phyloP scores from a whole-genome alignment of 2,329 filamentous ascomycete genomes.

The Nemania sp. region DNA sequence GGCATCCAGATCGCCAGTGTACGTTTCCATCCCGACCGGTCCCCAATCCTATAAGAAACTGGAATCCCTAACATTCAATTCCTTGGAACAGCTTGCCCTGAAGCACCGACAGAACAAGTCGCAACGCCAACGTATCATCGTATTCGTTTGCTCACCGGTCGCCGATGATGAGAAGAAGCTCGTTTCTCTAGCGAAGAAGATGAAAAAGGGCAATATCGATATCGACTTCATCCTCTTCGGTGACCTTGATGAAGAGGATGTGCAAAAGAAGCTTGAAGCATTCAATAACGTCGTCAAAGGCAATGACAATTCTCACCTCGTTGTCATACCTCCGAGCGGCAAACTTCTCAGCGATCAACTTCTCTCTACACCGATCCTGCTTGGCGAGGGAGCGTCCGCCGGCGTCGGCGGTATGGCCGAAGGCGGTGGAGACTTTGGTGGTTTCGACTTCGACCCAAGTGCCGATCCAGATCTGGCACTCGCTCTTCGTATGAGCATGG shows the following conservation, averaged over 20 bases:
- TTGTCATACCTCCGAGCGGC: conserved; percentile 85
- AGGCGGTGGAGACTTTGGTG: conserved; percentile 67
- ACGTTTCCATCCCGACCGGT: conserved; percentile 44
- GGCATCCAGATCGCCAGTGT: conserved; percentile 95
- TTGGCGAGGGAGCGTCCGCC: conserved; percentile 72
- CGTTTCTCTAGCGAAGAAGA: conserved; percentile 88
- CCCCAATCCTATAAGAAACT: not conserved
- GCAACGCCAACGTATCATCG: conserved; percentile 94
- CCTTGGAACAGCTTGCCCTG: conserved; percentile 72
- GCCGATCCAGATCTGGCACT: conserved; percentile 93
- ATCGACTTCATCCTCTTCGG: conserved; percentile 96
- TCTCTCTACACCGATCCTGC: conserved; percentile 84
- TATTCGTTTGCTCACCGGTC: conserved; percentile 93
- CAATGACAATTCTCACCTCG: conserved; percentile 86
- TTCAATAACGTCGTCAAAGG: conserved; percentile 95
- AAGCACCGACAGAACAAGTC: conserved; percentile 99
- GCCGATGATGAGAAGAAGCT: conserved; percentile 87
- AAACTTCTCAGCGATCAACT: conserved; percentile 93
- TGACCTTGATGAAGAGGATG: conserved; percentile 86
- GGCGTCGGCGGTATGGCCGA: conserved; percentile 60
- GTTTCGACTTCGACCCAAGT: conserved; percentile 88
- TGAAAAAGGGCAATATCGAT: conserved; percentile 96
- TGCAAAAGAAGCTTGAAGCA: conserved; percentile 86
- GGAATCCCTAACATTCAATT: conserved; percentile 30
- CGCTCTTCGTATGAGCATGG: conserved; percentile 94